Conservation (phyloP, 1,139 yeast genomes). For the Magnusiomyces sp. region DNA sequence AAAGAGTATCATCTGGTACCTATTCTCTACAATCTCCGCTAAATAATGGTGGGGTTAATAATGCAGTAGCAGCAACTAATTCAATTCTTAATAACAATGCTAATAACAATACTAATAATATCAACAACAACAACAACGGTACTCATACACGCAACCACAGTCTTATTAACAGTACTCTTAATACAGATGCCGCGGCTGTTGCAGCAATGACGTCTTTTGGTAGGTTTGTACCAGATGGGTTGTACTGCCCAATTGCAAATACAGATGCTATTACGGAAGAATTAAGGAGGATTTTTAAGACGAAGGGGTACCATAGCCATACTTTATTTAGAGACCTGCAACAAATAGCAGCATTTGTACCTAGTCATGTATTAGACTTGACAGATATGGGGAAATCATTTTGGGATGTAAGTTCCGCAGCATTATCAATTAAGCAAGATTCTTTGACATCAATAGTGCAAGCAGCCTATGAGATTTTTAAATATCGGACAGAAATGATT, state of each 20-base stretch:
- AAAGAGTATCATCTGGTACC: conserved; percentile 23
- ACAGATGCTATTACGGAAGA: conserved; percentile 31
- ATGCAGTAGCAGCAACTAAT: conserved; percentile 9
- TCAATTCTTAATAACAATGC: conserved; percentile 1
- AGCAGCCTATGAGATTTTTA: conserved; percentile 30
- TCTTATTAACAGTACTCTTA: no score
- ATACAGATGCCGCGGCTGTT: background rate
- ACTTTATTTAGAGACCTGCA: conserved; percentile 33
- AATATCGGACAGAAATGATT: conserved; percentile 26
- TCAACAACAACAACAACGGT: background rate
- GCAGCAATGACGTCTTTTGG: background rate
- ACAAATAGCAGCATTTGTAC: conserved; percentile 32
- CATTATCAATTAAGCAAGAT: conserved; percentile 29
- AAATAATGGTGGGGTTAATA: no score
- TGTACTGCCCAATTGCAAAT: no score
- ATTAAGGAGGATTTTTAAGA: conserved; percentile 23
- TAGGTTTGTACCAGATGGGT: conserved; percentile 6
- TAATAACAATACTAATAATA: conserved; percentile 3
- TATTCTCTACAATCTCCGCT: no score
- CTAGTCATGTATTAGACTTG: conserved; percentile 27
- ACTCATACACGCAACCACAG: background rate
- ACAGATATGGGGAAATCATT: conserved; percentile 32
- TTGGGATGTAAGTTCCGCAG: conserved; percentile 34
- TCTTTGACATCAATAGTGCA: conserved; percentile 27
- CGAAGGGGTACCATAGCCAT: conserved; percentile 1